Evolutionary conservation across 164 flowering plant species (phyloP).

Genomic region (Tinospora cordifolia): DNA sequence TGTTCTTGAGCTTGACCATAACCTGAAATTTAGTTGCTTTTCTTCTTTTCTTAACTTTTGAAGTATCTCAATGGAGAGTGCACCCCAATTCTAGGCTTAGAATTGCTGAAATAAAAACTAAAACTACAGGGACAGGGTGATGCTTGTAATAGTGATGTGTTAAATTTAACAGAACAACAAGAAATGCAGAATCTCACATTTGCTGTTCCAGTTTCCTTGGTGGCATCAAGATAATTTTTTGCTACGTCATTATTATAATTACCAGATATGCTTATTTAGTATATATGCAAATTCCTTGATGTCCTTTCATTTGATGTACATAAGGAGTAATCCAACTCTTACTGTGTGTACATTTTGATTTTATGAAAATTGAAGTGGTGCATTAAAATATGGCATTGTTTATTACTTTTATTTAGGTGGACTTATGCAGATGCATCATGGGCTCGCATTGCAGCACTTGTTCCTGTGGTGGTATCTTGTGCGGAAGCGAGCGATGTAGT

Average conservation of each 20-base stretch:
- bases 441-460: slow-evolving; percentile 98
- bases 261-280: neutral
- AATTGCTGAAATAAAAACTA: neutral
- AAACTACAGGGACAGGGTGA: neutral
- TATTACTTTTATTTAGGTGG: slow-evolving; percentile 56
- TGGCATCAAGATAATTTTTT: neutral
- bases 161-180: neutral
- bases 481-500: slow-evolving; percentile 89
- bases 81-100: neutral
- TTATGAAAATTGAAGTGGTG: slow-evolving; percentile 2
- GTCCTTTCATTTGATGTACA: neutral
- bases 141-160: neutral
- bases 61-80: neutral
- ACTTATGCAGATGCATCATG: slow-evolving; percentile 96
- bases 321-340: neutral
- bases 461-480: slow-evolving; percentile 77
- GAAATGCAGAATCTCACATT: neutral
- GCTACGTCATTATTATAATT: neutral
- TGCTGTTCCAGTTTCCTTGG: neutral
- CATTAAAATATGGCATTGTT: slow-evolving; percentile 4
- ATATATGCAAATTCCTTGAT: neutral
- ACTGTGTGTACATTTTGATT: neutral
- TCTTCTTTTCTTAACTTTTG: neutral
- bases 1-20: neutral
- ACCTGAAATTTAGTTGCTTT: neutral